These are phyloP conservation scores for Saitozyma sp. DNA, from an alignment of 768 basidiomycete genomes.

Conservation along the genomic window DNA sequence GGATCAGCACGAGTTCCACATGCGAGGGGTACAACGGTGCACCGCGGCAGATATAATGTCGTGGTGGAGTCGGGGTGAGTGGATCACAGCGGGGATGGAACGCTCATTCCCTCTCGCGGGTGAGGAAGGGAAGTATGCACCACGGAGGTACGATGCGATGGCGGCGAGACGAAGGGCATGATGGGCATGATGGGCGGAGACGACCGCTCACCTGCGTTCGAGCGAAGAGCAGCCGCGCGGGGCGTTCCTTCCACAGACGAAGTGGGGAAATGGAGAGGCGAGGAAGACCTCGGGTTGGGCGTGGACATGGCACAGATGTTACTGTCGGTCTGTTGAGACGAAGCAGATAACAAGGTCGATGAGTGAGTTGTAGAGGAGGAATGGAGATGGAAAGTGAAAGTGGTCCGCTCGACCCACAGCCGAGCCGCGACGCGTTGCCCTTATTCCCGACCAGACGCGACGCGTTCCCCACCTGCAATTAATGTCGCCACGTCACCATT, in stretches of 20 bases:
- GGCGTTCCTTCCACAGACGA: slow-evolving; percentile 50
- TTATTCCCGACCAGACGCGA: too few species aligned
- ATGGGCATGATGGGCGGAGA: too few species aligned
- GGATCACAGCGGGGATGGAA: too few species aligned
- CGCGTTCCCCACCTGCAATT: not conserved
- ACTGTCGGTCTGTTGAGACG: not conserved
- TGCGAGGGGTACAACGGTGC: not conserved
- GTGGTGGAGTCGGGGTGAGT: too few species aligned
- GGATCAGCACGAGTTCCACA: not conserved
- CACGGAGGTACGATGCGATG: too few species aligned
- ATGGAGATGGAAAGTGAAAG: too few species aligned
- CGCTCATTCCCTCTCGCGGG: too few species aligned
- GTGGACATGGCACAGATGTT: slow-evolving; percentile 29
- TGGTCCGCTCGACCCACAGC: too few species aligned
- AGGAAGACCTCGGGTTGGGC: slow-evolving; percentile 35
- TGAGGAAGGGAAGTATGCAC: too few species aligned
- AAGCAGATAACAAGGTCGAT: not conserved
- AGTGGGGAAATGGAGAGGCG: slow-evolving; percentile 53
- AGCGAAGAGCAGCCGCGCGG: slow-evolving; percentile 9
- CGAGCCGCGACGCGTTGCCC: slow-evolving; percentile 1
- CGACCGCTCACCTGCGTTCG: too few species aligned
- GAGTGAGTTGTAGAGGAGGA: not conserved
- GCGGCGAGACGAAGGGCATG: too few species aligned
- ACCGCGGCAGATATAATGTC: too few species aligned
- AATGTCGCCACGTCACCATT: slow-evolving; percentile 1